Base-by-base conservation (phyloP, 352 stramenopile genomes). In the Globisporangium viniferum region DNA sequence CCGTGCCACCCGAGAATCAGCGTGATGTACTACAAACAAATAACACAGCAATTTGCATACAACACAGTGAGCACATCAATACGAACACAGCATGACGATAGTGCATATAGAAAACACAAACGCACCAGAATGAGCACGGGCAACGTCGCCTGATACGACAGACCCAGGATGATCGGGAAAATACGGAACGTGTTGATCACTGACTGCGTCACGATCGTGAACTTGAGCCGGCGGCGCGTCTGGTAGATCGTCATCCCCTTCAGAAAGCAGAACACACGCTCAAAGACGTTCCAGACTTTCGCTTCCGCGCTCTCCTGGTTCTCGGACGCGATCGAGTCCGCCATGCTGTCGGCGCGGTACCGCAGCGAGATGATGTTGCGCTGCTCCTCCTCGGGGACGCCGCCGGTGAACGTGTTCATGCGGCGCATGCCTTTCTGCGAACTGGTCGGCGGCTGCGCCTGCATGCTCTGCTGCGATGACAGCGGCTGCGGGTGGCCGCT, bases 171-270 rank as follows among this genome's bases (percentile, higher is more conserved):
- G 65, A 96, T 96, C 49, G 89, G 89, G 63, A 96, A 77, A 49
- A 96, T 94, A 69, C 89, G 86, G 56, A 91, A 61, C 51, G 89
- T 91, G 69, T 92, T 93, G 71, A 94, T 88, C 46, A 87, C 69
- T 0, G 86, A 82, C 67, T 96, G 89, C 56, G 84, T 93, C 57
- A 96, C 84, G 63, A 96, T 96, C 41, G 91, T 91, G 67, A 95
- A 93, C 77, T 94, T 93, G 55, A 96, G 79, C 6, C 84, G 79
- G 14, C 85, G 78, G 18, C 89, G 80, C 22, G 77, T 81, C 73
- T 94, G 81, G 80, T 95, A 96, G 69, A 96, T 93, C 36, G 89
- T 94, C 82, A 94, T 93, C 72, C 82, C 82, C 66, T 95, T 94
- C 22, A 96, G 75, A 64, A 96, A 96, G 74, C 87, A 95, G 60